phyloP scores from a whole-genome alignment of 78 protist species.

The Tieghemostelium lacteum region DNA sequence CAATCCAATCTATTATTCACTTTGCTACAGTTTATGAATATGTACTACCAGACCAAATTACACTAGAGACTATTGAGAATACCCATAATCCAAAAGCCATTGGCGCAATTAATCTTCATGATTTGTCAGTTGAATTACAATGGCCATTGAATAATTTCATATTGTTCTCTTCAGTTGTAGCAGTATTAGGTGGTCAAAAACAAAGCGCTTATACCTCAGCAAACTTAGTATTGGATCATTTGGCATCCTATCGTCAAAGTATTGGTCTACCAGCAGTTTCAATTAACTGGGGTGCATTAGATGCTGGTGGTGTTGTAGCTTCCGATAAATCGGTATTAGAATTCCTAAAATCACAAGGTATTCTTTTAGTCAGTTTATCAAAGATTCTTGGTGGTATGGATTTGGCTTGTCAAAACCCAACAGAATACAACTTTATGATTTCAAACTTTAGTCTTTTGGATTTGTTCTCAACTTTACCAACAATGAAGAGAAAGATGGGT shows the following conservation, averaged over 20 bases:
- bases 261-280: slow-evolving; percentile 11
- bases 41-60: not conserved
- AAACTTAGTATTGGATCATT: slow-evolving; percentile 4
- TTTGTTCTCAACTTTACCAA: not conserved
- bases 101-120: slow-evolving; percentile 29
- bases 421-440: slow-evolving; percentile 29
- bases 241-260: slow-evolving; percentile 10
- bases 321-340: slow-evolving; percentile 11
- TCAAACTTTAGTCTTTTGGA: not conserved
- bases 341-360: slow-evolving; percentile 26
- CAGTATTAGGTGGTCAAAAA: not conserved
- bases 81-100: slow-evolving; percentile 38
- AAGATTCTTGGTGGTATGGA: slow-evolving; percentile 31
- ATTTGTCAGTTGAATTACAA: not conserved
- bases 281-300: slow-evolving; percentile 29
- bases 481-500: not conserved
- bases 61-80: not conserved
- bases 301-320: slow-evolving; percentile 28
- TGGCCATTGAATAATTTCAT: slow-evolving; percentile 11
- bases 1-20: slow-evolving; percentile 64
- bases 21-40: slow-evolving; percentile 80
- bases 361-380: not conserved
- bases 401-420: too few species aligned
- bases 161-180: slow-evolving; percentile 9
- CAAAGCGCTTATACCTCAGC: slow-evolving; percentile 21